Evolutionary conservation across 192 early-diverging fungal species (phyloP), one percentile per base, ranked within the genome.

Genomic region (Coemansia sp.): DNA sequence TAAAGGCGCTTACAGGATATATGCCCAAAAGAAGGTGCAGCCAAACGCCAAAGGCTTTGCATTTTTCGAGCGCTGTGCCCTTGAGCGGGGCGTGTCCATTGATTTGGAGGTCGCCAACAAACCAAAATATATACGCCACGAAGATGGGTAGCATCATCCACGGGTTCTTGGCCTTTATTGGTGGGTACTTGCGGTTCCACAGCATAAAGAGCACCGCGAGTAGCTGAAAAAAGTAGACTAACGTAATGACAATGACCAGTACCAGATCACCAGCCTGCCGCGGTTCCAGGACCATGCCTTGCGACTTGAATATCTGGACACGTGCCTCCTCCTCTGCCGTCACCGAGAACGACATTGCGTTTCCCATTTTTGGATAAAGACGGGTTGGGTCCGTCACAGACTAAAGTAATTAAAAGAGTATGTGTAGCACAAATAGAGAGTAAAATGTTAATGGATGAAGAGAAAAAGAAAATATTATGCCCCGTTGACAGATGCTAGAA

Each of bases 111-210:
- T 84, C 77, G 66, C 83, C 77, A 12, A 84, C 40, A 50, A 76
- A 84, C 74, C 75, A 84, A 3, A 84, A 64, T 18, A 77, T 71
- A 52, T 74, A 61, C 0, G 67, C 53, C 0, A 76, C 27, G 29
- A 80, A 30, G 52, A 65, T 69, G 9, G 60, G 39, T 11, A 59
- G 63, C 83, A 80, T 80, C 15, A 80, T 64, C 11, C 68, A 63
- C 27, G 72, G 78, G 40, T 80, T 74, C 47, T 84, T 84, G 22
- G 83, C 76, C 53, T 84, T 84, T 18, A 84, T 67, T 32, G 83
- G 83, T 56, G 83, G 69, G 61, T 80, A 84, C 55, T 68, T 73
- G 59, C 78, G 74, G 64, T 84, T 80, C 61, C 55, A 68, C 1
- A 84, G 38, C n/a, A 77, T 56, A 40, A 72, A 84, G 1, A 24